Evolutionary conservation across 148 eudicot species (phyloP).

Genomic region (Beta vulgaris): DNA sequence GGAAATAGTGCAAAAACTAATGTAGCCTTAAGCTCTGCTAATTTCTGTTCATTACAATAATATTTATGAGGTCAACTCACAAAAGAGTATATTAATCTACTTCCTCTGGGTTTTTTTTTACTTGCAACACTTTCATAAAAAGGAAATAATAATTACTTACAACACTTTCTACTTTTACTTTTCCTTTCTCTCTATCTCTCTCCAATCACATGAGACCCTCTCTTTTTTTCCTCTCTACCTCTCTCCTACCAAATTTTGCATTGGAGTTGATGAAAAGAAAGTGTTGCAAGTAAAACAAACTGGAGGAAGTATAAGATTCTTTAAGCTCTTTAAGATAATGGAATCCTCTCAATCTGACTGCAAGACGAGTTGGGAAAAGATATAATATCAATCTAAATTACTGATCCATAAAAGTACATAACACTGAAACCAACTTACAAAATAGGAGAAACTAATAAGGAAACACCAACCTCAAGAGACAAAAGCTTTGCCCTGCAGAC

Average conservation of each 20-base stretch:
- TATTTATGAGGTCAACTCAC: neutral
- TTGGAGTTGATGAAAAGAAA: too few relatives aligned
- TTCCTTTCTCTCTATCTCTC: too few relatives aligned
- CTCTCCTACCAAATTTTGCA: too few relatives aligned
- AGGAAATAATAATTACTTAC: too few relatives aligned
- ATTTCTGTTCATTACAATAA: neutral
- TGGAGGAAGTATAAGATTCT: too few relatives aligned
- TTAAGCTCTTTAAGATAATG: neutral
- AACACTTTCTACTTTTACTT: too few relatives aligned
- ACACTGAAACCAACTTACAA: neutral
- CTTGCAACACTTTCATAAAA: too few relatives aligned
- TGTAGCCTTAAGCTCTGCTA: neutral
- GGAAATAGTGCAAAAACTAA: neutral
- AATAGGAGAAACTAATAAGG: neutral
- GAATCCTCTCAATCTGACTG: neutral
- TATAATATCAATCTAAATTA: neutral
- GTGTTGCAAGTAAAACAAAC: too few relatives aligned
- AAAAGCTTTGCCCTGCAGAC: constrained; percentile 70
- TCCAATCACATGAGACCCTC: too few relatives aligned
- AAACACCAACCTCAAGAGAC: constrained; percentile 71
- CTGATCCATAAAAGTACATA: neutral
- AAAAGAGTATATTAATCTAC: too few relatives aligned
- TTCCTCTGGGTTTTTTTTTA: too few relatives aligned
- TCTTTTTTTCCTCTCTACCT: too few relatives aligned
- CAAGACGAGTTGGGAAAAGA: neutral